Conservation (phyloP, 2,329 filamentous ascomycete species). For the Epichloe baconii region DNA sequence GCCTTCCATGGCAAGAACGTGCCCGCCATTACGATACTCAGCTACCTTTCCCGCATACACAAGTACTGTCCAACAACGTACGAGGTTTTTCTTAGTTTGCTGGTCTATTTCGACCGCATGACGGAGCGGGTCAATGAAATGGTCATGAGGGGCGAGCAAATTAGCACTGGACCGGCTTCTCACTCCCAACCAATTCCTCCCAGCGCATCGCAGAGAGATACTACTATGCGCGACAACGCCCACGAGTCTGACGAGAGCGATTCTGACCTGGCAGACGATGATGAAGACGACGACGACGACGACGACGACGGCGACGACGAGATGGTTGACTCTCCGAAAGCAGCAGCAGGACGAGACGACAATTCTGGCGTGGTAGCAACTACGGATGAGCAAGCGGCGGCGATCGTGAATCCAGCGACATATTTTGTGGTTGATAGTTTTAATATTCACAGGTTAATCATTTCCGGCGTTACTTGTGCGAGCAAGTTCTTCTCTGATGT, state of each 20-base stretch:
- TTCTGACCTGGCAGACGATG: constrained; percentile 36
- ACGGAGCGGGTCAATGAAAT: constrained; percentile 85
- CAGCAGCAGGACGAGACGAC: constrained; percentile 11
- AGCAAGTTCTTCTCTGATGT: constrained; percentile 99
- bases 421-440: constrained; percentile 96
- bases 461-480: constrained; percentile 91
- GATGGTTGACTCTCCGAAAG: constrained; percentile 19
- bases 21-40: constrained; percentile 90
- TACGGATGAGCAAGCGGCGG: constrained; percentile 12
- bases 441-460: constrained; percentile 94
- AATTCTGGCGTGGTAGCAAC: constrained; percentile 11
- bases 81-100: constrained; percentile 86
- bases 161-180: not conserved
- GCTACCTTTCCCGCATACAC: constrained; percentile 90
- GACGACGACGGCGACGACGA: constrained; percentile 11
- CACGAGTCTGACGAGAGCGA: constrained; percentile 31
- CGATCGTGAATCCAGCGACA: constrained; percentile 27
- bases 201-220: constrained; percentile 13
- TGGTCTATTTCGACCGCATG: constrained; percentile 99
- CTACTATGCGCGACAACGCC: constrained; percentile 15
- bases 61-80: constrained; percentile 99
- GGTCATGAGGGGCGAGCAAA: constrained; percentile 42
- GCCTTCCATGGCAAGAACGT: constrained; percentile 98
- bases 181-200: constrained; percentile 7
- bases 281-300: constrained; percentile 24